Percentiles rank a stretch among this genome's conserved stretches.
Conservation (phyloP, 177 flowering plant species). For the Vitis hybrid region DNA sequence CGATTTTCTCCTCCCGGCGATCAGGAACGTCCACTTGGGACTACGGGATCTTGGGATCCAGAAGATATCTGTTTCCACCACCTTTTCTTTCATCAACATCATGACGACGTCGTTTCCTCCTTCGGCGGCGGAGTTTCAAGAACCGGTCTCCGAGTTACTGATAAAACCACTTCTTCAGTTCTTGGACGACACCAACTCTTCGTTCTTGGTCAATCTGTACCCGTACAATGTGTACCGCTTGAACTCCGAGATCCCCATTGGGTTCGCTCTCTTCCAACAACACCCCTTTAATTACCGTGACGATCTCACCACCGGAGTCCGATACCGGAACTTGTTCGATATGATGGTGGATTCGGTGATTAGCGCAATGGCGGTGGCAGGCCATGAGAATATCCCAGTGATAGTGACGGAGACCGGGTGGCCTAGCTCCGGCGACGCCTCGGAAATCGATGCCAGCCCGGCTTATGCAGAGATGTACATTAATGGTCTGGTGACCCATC, state of each 20-base stretch:
- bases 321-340: conserved; percentile 80
- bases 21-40: conserved; percentile 45
- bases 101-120: conserved; percentile 72
- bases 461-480: conserved; percentile 60
- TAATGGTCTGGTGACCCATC: conserved; percentile 54
- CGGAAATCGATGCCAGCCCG: conserved; percentile 47
- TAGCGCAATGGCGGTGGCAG: conserved; percentile 60
- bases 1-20: conserved; percentile 53
- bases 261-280: conserved; percentile 69
- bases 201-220: conserved; percentile 62
- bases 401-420: conserved; percentile 84
- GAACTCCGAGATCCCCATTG: conserved; percentile 58
- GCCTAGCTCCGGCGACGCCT: conserved; percentile 51
- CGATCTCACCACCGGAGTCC: conserved; percentile 62
- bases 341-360: conserved; percentile 76
- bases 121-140: conserved; percentile 60
- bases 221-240: conserved; percentile 67
- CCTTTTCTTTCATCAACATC: conserved; percentile 58
- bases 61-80: conserved; percentile 65
- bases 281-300: conserved; percentile 58
- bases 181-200: conserved; percentile 57
- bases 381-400: conserved; percentile 63
- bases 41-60: conserved; percentile 58
- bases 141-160: conserved; percentile 28
- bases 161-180: conserved; percentile 65